These are phyloP conservation scores for Blumeriella jaapii DNA, from an alignment of 2,329 filamentous ascomycete genomes.

Conservation along the genomic window DNA sequence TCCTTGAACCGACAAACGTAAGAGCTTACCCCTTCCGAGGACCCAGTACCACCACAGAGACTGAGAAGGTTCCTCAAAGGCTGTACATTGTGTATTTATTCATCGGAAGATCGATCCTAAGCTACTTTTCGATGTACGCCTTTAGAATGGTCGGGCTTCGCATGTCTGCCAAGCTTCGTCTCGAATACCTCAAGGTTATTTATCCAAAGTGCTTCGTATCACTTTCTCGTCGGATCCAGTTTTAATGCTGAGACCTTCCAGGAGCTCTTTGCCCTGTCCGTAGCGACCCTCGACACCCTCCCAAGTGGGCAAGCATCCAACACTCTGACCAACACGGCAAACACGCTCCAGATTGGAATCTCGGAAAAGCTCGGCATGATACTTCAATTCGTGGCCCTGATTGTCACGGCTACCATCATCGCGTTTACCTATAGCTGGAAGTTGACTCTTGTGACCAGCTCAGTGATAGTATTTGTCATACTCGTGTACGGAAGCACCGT, in stretches of 20 bases:
- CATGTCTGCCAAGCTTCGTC: conserved; percentile 48
- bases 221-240: not conserved
- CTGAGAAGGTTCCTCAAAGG: conserved; percentile 17
- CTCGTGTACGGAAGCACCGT: conserved; percentile 37
- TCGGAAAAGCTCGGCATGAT: conserved; percentile 51
- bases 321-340: conserved; percentile 51
- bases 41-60: not conserved
- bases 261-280: conserved; percentile 51
- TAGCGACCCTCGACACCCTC: conserved; percentile 57
- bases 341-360: conserved; percentile 52
- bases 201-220: not conserved
- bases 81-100: conserved; percentile 64
- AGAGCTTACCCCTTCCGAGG: conserved; percentile 12
- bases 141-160: conserved; percentile 52
- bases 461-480: conserved; percentile 43
- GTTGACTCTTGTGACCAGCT: conserved; percentile 46
- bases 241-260: not conserved
- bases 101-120: conserved; percentile 50
- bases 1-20: conserved; percentile 36
- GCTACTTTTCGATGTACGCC: conserved; percentile 49
- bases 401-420: conserved; percentile 41
- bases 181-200: conserved; percentile 49
- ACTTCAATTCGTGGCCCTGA: conserved; percentile 42
- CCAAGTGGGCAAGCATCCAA: conserved; percentile 32
- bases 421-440: conserved; percentile 47